phyloP scores from a whole-genome alignment of 139 green algal species.

The Ostreobium quekettii region DNA sequence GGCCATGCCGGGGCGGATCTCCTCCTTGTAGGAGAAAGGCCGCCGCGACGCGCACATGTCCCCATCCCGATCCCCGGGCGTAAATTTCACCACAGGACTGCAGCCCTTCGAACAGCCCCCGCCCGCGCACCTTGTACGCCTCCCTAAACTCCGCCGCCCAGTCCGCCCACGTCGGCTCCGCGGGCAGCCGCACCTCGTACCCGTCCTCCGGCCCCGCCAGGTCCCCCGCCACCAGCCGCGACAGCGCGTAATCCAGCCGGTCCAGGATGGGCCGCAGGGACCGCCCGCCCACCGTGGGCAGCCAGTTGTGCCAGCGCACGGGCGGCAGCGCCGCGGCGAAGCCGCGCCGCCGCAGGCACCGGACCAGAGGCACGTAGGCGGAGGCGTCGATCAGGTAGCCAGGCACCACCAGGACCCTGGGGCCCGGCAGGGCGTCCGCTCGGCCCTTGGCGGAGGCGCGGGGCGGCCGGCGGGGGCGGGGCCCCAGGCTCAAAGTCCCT shows the following conservation, averaged over 20 bases:
- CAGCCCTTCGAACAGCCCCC: no score
- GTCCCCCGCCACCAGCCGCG: background rate
- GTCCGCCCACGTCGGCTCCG: slow-evolving; percentile 13
- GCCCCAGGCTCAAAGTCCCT: no score
- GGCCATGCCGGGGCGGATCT: no score
- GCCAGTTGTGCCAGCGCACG: slow-evolving; percentile 31
- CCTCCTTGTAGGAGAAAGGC: no score
- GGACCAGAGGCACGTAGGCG: slow-evolving; percentile 20
- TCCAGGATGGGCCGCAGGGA: slow-evolving; percentile 30
- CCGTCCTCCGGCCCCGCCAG: background rate
- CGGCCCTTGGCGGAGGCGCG: no score
- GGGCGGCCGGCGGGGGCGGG: no score
- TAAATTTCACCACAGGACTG: no score
- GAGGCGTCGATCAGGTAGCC: slow-evolving; percentile 26
- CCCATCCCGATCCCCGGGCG: no score
- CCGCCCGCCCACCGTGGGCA: slow-evolving; percentile 29
- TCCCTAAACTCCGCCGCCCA: slow-evolving; percentile 24
- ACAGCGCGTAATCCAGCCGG: slow-evolving; percentile 24
- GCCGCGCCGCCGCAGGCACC: slow-evolving; percentile 24
- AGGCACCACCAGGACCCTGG: slow-evolving; percentile 27
- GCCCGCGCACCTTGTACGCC: slow-evolving; percentile 18
- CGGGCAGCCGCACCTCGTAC: slow-evolving; percentile 25
- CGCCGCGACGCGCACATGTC: no score
- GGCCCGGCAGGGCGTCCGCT: no score
- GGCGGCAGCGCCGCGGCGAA: slow-evolving; percentile 29